phyloP scores from a whole-genome alignment of 805 yeast genomes.

The Saturnispora saitoi region DNA sequence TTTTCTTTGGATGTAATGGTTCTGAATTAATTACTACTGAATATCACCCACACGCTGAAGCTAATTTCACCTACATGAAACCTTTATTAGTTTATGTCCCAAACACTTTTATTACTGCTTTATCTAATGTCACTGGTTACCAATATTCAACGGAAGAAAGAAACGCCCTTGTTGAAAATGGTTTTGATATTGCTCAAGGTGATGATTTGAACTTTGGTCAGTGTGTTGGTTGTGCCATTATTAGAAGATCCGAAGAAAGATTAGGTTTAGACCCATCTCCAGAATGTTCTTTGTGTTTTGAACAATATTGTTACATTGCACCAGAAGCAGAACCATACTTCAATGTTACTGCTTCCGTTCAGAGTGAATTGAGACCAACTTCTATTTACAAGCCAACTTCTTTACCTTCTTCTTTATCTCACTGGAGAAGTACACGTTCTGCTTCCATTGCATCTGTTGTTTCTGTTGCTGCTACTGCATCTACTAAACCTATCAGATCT shows the following conservation, averaged over 20 bases:
- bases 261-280: slow-evolving; percentile 36
- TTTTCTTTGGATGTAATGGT: slow-evolving; percentile 77
- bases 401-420: slow-evolving; percentile 11
- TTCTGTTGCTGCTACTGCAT: slow-evolving; percentile 3
- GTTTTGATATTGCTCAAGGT: slow-evolving; percentile 60
- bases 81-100: slow-evolving; percentile 73
- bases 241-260: slow-evolving; percentile 68
- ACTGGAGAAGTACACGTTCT: slow-evolving; percentile 9
- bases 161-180: slow-evolving; percentile 54
- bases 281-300: slow-evolving; percentile 63
- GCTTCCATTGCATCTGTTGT: slow-evolving; percentile 2
- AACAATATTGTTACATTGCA: slow-evolving; percentile 48
- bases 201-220: slow-evolving; percentile 56
- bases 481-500: slow-evolving; percentile 7
- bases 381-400: slow-evolving; percentile 13
- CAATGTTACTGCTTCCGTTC: slow-evolving; percentile 4
- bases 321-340: slow-evolving; percentile 3
- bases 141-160: slow-evolving; percentile 51
- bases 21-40: slow-evolving; percentile 37
- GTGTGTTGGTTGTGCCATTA: slow-evolving; percentile 76
- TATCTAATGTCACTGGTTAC: slow-evolving; percentile 57
- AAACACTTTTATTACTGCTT: slow-evolving; percentile 49
- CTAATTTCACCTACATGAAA: slow-evolving; percentile 33
- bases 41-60: slow-evolving; percentile 14
- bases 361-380: slow-evolving; percentile 12